Base-by-base conservation (phyloP, 75 land plant species). In the Pinus taeda region DNA sequence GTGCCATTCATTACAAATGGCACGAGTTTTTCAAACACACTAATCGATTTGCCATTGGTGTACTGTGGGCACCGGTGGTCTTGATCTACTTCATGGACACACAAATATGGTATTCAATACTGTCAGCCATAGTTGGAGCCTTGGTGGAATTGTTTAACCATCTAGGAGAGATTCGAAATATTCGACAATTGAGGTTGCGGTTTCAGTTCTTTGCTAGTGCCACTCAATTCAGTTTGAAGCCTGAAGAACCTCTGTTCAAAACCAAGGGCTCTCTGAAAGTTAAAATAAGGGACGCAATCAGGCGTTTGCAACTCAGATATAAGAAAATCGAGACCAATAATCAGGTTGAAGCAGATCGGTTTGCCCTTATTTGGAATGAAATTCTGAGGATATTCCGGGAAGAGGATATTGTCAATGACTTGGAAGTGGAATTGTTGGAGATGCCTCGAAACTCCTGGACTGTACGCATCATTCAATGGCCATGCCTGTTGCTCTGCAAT, bases 171-270 rank as follows among this genome's bases (percentile, higher is more conserved):
- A 94, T 96, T 57, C 85, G 99, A 20, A 90, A 90, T 69, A 85
- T 92, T 15, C 80, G 83, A 59, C 99, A 96, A 78, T 78, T 96
- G 75, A 81, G 90, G 75, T 73, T 92, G 60, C 81, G 98, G 73
- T 96, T 96, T 78, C 98, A 92, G 90, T 92, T 93, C 79, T 94
- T 96, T 81, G 93, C 97, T 11, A 93, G 94, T 81, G 97, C 98
- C 11, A 86, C 92, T 69, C 95, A 92, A 77, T 96, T 94, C 75
- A 92, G 90, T 80, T 86, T 96, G 6, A 87, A 92, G 91, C 97
- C 98, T 17, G 93, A 91, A 85, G 97, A 93, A 74, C 89, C 83
- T 59, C 59, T 83, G 20, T 77, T 81, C 60, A 79, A 69, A 80
- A 62, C 73, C 3, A 80, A 81, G 75, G 88, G 86, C 58, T 85